These are phyloP conservation scores for Symmetrospora coprosmae DNA, from an alignment of 768 basidiomycete species.

Conservation along the genomic window DNA sequence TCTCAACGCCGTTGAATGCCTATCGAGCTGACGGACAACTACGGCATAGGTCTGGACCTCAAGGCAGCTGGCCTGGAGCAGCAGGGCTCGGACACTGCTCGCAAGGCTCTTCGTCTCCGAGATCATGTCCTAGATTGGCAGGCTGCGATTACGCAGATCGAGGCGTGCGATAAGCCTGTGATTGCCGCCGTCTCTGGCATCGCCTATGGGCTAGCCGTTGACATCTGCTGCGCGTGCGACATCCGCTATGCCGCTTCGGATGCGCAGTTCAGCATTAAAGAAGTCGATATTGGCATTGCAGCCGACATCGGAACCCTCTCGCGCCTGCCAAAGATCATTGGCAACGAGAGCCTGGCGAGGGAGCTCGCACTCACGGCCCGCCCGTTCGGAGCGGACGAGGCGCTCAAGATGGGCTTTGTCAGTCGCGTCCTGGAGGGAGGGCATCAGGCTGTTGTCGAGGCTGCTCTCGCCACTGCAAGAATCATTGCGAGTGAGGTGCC, in stretches of 20 bases:
- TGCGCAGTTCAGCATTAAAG: conserved; percentile 8
- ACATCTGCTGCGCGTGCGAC: conserved; percentile 63
- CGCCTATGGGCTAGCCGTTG: conserved; percentile 59
- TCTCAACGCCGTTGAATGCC: no score
- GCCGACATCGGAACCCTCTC: conserved; percentile 79
- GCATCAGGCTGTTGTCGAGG: conserved; percentile 45
- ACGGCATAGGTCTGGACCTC: conserved; percentile 70
- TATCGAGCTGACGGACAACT: no score
- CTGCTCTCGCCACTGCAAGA: conserved; percentile 46
- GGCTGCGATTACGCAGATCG: conserved; percentile 52
- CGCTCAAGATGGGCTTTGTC: conserved; percentile 55
- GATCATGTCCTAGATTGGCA: conserved; percentile 48
- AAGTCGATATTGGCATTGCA: conserved; percentile 69
- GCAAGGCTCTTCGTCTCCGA: conserved; percentile 43
- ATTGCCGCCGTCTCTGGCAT: conserved; percentile 67
- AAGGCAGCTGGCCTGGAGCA: conserved; percentile 30
- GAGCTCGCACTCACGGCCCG: conserved; percentile 67
- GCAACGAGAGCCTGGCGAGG: conserved; percentile 55
- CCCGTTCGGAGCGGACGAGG: conserved; percentile 55
- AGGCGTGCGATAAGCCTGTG: conserved; percentile 60
- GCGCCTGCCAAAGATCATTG: conserved; percentile 60
- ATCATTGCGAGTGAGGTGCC: conserved; percentile 45
- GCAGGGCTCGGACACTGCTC: conserved; percentile 42
- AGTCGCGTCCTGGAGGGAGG: conserved; percentile 58
- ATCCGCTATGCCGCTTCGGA: conserved; percentile 55